Evolutionary conservation across 495 filamentous ascomycete genomes (phyloP).

Genomic region (Hypoxylon rickii): DNA sequence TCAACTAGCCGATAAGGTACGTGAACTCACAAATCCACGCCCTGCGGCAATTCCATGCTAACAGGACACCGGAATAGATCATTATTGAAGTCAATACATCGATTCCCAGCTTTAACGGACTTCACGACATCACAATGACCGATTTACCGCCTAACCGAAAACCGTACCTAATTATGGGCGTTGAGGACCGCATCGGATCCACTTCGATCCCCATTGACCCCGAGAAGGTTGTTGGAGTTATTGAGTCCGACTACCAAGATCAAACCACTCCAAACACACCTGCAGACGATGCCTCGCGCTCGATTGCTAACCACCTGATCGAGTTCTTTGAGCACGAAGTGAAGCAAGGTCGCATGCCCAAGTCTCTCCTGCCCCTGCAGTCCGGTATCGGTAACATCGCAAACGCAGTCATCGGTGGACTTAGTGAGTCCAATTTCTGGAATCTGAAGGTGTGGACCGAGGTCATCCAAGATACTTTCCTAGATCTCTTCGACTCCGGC

Average conservation of each 20-base stretch:
- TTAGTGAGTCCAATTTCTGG: constrained; percentile 81
- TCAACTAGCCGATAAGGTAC: constrained; percentile 82
- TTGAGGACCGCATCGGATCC: constrained; percentile 80
- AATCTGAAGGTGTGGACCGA: constrained; percentile 94
- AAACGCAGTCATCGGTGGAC: constrained; percentile 87
- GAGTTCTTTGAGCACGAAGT: constrained; percentile 87
- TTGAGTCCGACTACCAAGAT: constrained; percentile 84
- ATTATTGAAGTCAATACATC: constrained; percentile 94
- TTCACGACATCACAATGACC: constrained; percentile 90
- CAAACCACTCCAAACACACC: constrained; percentile 78
- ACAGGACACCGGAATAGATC: constrained; percentile 51
- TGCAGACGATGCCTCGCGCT: constrained; percentile 70
- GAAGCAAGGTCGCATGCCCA: constrained; percentile 71
- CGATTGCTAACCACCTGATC: constrained; percentile 80
- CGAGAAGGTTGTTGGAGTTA: constrained; percentile 83
- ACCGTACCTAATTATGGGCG: constrained; percentile 82
- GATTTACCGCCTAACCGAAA: constrained; percentile 80
- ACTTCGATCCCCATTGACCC: constrained; percentile 86
- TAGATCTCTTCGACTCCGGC: constrained; percentile 90
- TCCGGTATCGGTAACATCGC: constrained; percentile 94
- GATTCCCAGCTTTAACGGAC: constrained; percentile 81
- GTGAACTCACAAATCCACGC: constrained; percentile 5
- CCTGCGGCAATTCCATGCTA: too few relatives aligned
- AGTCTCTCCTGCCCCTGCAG: constrained; percentile 81
- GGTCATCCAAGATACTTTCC: constrained; percentile 91